Conservation (phyloP, 306 rosid species). For the Inga oerstediana region DNA sequence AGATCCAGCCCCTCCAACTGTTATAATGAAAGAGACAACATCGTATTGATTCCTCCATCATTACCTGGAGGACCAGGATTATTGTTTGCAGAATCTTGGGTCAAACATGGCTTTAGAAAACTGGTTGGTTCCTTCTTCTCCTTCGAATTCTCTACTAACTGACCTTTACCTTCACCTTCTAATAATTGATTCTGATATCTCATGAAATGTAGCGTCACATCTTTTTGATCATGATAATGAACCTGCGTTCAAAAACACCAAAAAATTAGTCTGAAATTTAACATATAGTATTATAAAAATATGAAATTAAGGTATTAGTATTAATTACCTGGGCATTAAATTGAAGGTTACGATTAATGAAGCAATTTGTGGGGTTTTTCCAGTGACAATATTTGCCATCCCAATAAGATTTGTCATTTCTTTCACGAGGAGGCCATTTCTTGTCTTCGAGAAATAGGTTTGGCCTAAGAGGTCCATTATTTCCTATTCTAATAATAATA, state of each 20-base stretch:
- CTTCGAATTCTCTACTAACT: constrained; percentile 19
- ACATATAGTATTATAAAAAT: too few relatives aligned
- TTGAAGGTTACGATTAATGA: background rate
- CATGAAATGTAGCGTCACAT: constrained; percentile 15
- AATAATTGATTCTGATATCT: constrained; percentile 28
- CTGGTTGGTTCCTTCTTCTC: constrained; percentile 38
- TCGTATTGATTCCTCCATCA: constrained; percentile 41
- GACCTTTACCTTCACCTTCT: background rate
- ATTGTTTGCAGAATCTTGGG: constrained; percentile 29
- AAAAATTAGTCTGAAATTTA: too few relatives aligned
- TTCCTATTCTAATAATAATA: background rate
- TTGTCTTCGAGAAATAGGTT: constrained; percentile 36
- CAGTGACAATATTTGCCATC: constrained; percentile 24
- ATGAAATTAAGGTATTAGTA: too few relatives aligned
- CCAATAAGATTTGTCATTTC: constrained; percentile 17
- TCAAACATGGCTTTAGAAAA: constrained; percentile 52
- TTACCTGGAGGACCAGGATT: constrained; percentile 4
- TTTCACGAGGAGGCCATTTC: constrained; percentile 35
- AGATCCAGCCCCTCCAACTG: background rate
- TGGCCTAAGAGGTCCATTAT: constrained; percentile 21
- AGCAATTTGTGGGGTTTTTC: constrained; percentile 12
- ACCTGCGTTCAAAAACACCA: constrained; percentile 33
- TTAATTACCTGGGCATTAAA: constrained; percentile 5
- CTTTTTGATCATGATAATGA: constrained; percentile 27
- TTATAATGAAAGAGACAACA: constrained; percentile 61